Conservation (phyloP, 495 filamentous ascomycete species). For the Opeltia flavorubescens region DNA sequence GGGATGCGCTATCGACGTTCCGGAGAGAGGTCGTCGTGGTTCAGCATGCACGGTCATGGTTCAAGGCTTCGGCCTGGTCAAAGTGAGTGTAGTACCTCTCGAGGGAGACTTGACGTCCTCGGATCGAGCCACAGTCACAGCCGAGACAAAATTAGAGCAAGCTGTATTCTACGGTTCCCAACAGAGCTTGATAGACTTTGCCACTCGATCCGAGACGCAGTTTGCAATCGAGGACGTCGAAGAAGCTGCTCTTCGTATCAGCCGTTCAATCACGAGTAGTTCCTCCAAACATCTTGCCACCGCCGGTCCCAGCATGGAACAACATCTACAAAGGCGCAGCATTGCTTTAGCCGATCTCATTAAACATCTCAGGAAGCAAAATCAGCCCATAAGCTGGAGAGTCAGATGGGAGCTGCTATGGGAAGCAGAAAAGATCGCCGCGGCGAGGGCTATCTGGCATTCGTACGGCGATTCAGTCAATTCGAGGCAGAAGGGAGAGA, state of each 20-base stretch:
- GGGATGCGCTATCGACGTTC: slow-evolving; percentile 30
- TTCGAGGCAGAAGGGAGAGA: slow-evolving; percentile 27
- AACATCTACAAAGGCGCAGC: slow-evolving; percentile 58
- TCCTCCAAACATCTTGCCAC: slow-evolving; percentile 55
- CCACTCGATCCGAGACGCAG: slow-evolving; percentile 41
- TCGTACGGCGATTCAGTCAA: slow-evolving; percentile 41
- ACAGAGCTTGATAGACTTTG: slow-evolving; percentile 70
- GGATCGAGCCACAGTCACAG: slow-evolving; percentile 41
- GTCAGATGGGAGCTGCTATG: slow-evolving; percentile 73
- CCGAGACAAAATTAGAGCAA: slow-evolving; percentile 82
- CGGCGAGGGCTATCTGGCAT: slow-evolving; percentile 66
- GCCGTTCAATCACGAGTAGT: slow-evolving; percentile 68
- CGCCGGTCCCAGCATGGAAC: slow-evolving; percentile 58
- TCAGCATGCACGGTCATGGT: slow-evolving; percentile 61
- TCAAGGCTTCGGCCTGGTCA: slow-evolving; percentile 65
- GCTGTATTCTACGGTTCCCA: slow-evolving; percentile 82
- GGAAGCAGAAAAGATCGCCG: slow-evolving; percentile 78
- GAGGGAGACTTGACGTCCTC: slow-evolving; percentile 15
- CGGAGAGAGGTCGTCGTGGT: slow-evolving; percentile 26
- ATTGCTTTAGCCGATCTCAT: slow-evolving; percentile 60
- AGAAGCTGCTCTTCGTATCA: slow-evolving; percentile 62
- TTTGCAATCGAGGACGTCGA: slow-evolving; percentile 60
- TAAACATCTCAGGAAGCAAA: slow-evolving; percentile 42
- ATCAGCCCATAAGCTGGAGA: slow-evolving; percentile 40
- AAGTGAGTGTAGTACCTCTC: slow-evolving; percentile 37